These are phyloP conservation scores for Dillenia suffruticosa DNA, from an alignment of 164 flowering plant species.

Conservation along the genomic window DNA sequence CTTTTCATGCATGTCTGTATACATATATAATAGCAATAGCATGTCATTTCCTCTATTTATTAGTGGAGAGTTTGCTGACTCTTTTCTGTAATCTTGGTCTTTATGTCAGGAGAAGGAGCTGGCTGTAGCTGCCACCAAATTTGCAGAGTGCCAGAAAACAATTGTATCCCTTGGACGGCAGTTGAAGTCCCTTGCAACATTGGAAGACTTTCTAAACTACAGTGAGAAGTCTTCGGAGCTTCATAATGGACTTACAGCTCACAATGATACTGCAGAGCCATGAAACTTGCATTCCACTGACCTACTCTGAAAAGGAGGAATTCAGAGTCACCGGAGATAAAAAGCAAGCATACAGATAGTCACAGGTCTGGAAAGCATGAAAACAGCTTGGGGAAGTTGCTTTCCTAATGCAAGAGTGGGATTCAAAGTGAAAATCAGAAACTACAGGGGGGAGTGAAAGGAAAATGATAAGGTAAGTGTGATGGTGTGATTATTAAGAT, in stretches of 20 bases:
- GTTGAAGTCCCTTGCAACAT: slow-evolving; percentile 71
- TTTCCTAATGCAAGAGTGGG: slow-evolving; percentile 50
- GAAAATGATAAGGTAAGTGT: background rate
- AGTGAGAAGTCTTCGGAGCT: slow-evolving; percentile 34
- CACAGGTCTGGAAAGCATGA: slow-evolving; percentile 37
- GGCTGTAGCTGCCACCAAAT: slow-evolving; percentile 74
- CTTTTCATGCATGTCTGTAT: too few relatives aligned
- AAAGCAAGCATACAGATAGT: slow-evolving; percentile 15
- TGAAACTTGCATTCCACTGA: slow-evolving; percentile 34
- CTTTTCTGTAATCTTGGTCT: too few relatives aligned
- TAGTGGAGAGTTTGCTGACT: too few relatives aligned
- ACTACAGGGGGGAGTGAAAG: background rate
- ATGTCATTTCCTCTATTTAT: too few relatives aligned
- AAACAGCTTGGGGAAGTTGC: slow-evolving; percentile 57
- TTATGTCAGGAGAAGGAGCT: slow-evolving; percentile 60
- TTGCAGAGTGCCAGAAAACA: slow-evolving; percentile 92
- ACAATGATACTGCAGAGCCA: slow-evolving; percentile 21
- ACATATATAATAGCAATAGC: too few relatives aligned
- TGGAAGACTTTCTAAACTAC: slow-evolving; percentile 80
- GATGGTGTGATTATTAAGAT: background rate
- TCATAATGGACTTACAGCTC: slow-evolving; percentile 9
- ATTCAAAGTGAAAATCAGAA: background rate
- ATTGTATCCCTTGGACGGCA: slow-evolving; percentile 84
- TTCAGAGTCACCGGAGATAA: slow-evolving; percentile 12
- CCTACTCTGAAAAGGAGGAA: slow-evolving; percentile 26